Conservation (phyloP, 176 grass and related monocot species). For the Lolium rigidum region DNA sequence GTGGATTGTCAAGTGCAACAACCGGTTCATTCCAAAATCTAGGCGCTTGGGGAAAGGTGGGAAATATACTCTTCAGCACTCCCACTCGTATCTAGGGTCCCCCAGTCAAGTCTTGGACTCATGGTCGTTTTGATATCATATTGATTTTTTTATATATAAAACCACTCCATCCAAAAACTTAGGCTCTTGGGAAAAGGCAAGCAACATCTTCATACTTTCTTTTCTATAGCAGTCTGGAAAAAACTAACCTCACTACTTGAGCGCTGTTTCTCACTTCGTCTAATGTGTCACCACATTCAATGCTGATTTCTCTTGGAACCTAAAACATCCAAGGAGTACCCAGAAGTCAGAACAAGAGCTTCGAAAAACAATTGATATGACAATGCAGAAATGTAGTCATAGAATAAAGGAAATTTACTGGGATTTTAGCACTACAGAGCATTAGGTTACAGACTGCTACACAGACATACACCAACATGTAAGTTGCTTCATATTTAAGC, state of each 20-base stretch:
- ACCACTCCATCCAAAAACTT: slow-evolving; percentile 19
- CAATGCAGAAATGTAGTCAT: neutral
- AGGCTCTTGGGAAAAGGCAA: neutral
- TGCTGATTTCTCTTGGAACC: slow-evolving; percentile 66
- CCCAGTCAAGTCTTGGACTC: neutral
- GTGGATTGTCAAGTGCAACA: neutral
- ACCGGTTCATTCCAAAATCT: neutral
- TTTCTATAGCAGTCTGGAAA: slow-evolving; percentile 23
- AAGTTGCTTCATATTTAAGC: slow-evolving; percentile 30
- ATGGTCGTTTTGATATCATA: neutral
- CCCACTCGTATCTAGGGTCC: neutral
- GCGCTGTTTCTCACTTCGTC: slow-evolving; percentile 44
- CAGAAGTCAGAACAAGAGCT: slow-evolving; percentile 14
- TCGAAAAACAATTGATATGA: slow-evolving; percentile 25
- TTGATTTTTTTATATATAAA: neutral
- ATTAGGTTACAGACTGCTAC: neutral
- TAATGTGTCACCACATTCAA: slow-evolving; percentile 65
- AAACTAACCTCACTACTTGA: slow-evolving; percentile 39
- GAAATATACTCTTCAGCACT: slow-evolving; percentile 12
- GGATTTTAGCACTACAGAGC: slow-evolving; percentile 2
- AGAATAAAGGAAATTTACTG: slow-evolving; percentile 29
- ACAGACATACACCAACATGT: slow-evolving; percentile 4
- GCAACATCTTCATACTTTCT: neutral
- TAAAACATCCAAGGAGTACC: slow-evolving; percentile 46
- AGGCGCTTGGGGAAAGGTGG: neutral